phyloP scores from a whole-genome alignment of 441 rosid genomes.

The Croton laevigatus region DNA sequence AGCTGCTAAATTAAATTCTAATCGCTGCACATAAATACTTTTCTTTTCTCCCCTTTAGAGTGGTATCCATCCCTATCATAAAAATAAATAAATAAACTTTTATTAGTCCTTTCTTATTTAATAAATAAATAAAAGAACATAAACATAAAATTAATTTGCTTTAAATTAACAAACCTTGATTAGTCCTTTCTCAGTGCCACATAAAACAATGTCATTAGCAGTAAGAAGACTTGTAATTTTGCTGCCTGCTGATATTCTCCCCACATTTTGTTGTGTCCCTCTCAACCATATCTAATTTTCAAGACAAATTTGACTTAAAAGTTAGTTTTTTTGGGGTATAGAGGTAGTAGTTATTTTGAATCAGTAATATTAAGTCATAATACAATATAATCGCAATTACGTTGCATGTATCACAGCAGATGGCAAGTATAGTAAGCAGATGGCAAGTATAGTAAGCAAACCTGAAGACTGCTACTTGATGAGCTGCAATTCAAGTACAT shows the following conservation, averaged over 20 bases:
- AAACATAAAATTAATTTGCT: neutral
- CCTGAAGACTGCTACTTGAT: constrained; percentile 75
- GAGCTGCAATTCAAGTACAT: constrained; percentile 71
- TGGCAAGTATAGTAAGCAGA: too few species aligned
- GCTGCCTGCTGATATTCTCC: constrained; percentile 89
- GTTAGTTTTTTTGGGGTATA: too few species aligned
- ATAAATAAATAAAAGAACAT: neutral
- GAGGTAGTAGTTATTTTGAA: too few species aligned
- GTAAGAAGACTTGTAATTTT: constrained; percentile 81
- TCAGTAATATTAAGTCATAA: too few species aligned
- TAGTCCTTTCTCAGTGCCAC: constrained; percentile 86
- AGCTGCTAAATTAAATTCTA: too few species aligned
- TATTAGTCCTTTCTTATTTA: constrained; percentile 3
- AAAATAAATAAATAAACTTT: neutral
- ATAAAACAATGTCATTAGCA: constrained; percentile 68
- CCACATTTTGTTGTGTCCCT: constrained; percentile 76
- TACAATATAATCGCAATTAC: too few species aligned
- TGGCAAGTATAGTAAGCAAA: constrained; percentile 7
- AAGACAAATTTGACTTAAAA: too few species aligned
- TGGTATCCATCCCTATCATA: constrained; percentile 78
- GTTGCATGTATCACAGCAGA: too few species aligned
- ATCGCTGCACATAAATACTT: neutral
- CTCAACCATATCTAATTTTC: constrained; percentile 74
- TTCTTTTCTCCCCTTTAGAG: constrained; percentile 29
- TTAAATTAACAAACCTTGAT: constrained; percentile 56